Percentiles rank a stretch among this genome's conserved stretches.
Evolutionary conservation across 108 stramenopile species (phyloP).

Genomic region (Ochromonas danica): DNA sequence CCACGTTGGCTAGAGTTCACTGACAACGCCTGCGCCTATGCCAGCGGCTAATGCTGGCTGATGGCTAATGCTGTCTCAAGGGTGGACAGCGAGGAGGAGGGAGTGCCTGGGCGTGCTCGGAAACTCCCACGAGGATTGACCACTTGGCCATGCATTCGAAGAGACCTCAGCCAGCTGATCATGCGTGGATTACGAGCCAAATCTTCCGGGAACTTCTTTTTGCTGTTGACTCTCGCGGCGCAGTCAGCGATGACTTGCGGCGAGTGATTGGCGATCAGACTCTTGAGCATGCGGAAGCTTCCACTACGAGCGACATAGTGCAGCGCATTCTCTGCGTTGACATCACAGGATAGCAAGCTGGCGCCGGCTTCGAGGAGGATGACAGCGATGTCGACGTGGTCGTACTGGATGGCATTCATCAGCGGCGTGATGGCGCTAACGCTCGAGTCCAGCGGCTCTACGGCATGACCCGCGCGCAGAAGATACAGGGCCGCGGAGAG

Average conservation of each 20-base stretch:
- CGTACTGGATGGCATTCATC: conserved; percentile 6
- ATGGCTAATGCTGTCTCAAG: conserved; percentile 5
- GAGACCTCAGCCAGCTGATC: conserved; percentile 3
- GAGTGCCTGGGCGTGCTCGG: conserved; percentile 1
- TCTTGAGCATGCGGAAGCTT: not conserved
- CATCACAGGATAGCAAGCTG: not conserved
- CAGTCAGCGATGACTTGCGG: not conserved
- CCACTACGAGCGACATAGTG: not conserved
- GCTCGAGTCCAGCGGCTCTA: not conserved
- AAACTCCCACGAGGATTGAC: conserved; percentile 14
- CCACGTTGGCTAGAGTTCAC: conserved; percentile 1
- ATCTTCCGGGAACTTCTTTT: conserved; percentile 30
- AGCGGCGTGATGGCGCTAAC: not conserved
- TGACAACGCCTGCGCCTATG: conserved; percentile 8
- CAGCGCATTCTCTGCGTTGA: conserved; percentile 22
- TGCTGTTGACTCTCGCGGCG: not conserved
- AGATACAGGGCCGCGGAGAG: not conserved
- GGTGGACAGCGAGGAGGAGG: conserved; percentile 12
- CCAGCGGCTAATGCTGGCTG: not conserved
- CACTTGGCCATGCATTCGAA: conserved; percentile 5
- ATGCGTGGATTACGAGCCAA: conserved; percentile 18
- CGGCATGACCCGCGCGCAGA: not conserved
- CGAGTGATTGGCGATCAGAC: not conserved
- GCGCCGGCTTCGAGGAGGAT: conserved; percentile 5
- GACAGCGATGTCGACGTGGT: conserved; percentile 2